Base-by-base conservation (phyloP, 805 yeast genomes). In the Wilhelminamyces savonicus region DNA sequence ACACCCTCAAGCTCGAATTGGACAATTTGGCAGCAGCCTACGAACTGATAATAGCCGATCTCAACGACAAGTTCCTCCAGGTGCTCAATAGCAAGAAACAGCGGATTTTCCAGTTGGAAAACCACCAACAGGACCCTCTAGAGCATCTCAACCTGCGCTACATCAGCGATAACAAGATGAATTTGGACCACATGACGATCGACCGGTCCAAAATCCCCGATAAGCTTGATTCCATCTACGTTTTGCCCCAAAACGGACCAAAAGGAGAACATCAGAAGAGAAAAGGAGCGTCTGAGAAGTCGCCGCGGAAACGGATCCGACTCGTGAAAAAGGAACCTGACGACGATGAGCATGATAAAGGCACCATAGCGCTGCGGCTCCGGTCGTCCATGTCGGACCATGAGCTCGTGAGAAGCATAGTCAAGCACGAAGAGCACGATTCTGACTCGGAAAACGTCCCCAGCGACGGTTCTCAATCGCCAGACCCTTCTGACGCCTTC, bases 381-480 rank as follows among this genome's bases (percentile, higher is more conserved):
- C 4, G 33, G 52, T 29, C 37, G 54, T 19, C 63, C 59, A 5
- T 52, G 59, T 16, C 59, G 56, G 30, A 52, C 60, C 0, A 38
- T 48, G 8, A 62, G 59, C 2, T 34, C 48, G 4, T 30, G 56
- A n/a, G 29, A 26, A 11, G 31, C 54, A 12, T 27, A 32, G 4
- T 41, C 45, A 10, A 36, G 9, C 50, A 52, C 22, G 40, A 44
- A 7, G 41, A 34, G 10, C 13, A 6, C 8, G 6, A 6, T 15
- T 14, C 8, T 14, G 6, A 6, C 8, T 8, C n/a, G 14, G 10
- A 12, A 13, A 15, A 8, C 28, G 21, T n/a, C 29, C 6, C 16
- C 7, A 17, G 13, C 18, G n/a, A n/a, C n/a, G n/a, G n/a, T n/a
- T n/a, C n/a, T n/a, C n/a, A n/a, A n/a, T n/a, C n/a, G n/a, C n/a